Evolutionary conservation across 192 early-diverging fungal genomes (phyloP), one percentile per base, ranked within the genome.

Genomic region (Phlyctochytrium planicorne): DNA sequence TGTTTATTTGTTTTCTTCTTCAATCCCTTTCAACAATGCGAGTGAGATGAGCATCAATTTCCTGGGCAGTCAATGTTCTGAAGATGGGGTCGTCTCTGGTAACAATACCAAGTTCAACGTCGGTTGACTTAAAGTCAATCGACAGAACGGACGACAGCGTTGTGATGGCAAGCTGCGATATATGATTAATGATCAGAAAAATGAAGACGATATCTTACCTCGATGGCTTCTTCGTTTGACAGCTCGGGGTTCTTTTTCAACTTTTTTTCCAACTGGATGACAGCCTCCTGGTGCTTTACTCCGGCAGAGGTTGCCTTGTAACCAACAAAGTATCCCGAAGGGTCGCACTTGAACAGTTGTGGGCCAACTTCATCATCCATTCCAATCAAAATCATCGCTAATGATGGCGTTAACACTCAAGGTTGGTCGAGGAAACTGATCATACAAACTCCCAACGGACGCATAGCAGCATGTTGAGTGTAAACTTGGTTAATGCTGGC

Each of bases 401-500:
- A 16, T 50, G 52, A 31, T 37, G 29, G 14, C 37, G 30, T 25
- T 62, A 25, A 31, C 66, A 29, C 29, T 55, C n/a, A 25, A 60
- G 68, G 47, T 52, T 73, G 20, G 40, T 20, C 10, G 59, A 63
- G 47, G 20, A 34, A 35, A 17, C 17, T 23, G 31, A 72, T 55
- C 89, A 80, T 80, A 93, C 91, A 92, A 64, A 97, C 93, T 65
- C 95, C 97, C 34, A 96, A 80, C 36, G 96, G 97, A 73, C 97
- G 84, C 94, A 97, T 98, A 56, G 93, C 94, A 30, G 97, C 97
- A 68, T 98, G 94, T 73, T 99, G 97, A 59, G 97, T 99, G 76
- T 97, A 97, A 61, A 99, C 97, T 82, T 99, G 97, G 74, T 97
- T 97, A 75, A 98, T 90, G 71, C 94, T 96, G 53, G 97, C 97